Evolutionary conservation across 2,329 filamentous ascomycete species (phyloP), one percentile per base, ranked within the genome.

Genomic region (Byssothecium circinans): DNA sequence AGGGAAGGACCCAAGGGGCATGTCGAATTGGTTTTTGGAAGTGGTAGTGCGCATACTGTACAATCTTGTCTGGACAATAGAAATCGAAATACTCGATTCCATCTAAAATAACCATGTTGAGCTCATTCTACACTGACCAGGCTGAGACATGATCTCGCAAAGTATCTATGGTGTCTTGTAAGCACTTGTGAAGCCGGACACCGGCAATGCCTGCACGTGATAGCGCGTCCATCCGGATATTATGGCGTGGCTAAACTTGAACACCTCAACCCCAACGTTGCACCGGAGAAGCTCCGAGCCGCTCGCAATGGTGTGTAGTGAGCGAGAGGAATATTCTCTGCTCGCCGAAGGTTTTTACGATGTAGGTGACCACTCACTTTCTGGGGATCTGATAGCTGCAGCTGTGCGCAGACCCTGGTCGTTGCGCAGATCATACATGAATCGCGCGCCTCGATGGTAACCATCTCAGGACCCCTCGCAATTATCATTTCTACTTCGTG

Each of bases 381-480:
- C 42, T 58, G 18, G 19, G 33, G 32, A 23, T 22, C 38, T 15
- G n/a, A 34, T 47, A 43, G 42, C 47, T 43, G 47, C 43, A 43
- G 53, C 52, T 38, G 48, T 42, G 59, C 53, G 54, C 47, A 47
- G 55, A 60, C 56, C 62, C 62, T 56, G 57, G 61, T 48, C 52
- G 35, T 50, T 50, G 41, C 53, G 62, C 57, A 54, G 60, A 64
- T 61, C 54, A 53, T 48, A 15, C 18, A 39, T 39, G 51, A 55
- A 35, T 58, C 53, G 36, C 34, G 45, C 38, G 14, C 6, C 6
- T 12, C 8, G 29, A 32, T 27, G 40, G 30, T 47, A 37, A 51
- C 59, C 52, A 57, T 52, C 53, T 17, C 45, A 70, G 68, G 66
- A 71, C 53, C 67, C 68, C 39, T 68, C 61, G 12, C 65, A 68